Evolutionary conservation across 2,329 filamentous ascomycete species (phyloP).

Genomic region (Trichocomaceae sp.): DNA sequence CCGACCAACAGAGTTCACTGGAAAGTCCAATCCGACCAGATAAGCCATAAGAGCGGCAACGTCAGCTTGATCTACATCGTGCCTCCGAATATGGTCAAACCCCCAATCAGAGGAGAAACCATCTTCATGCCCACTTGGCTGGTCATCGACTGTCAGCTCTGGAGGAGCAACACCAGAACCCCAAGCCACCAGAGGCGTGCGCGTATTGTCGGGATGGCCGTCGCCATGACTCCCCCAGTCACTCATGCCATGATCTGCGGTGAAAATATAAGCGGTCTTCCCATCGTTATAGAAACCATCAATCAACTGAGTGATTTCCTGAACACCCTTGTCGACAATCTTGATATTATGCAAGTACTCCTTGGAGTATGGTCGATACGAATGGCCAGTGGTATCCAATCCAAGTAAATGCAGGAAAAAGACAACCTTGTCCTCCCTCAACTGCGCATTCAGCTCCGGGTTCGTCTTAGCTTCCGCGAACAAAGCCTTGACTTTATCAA

Average conservation of each 20-base stretch:
- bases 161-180: slow-evolving; percentile 83
- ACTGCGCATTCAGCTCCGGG: slow-evolving; percentile 61
- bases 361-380: slow-evolving; percentile 81
- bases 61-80: slow-evolving; percentile 92
- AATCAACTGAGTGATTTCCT: slow-evolving; percentile 73
- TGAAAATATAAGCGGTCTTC: slow-evolving; percentile 92
- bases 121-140: slow-evolving; percentile 79
- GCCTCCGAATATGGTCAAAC: slow-evolving; percentile 69
- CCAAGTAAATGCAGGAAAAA: slow-evolving; percentile 95
- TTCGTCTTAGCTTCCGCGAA: slow-evolving; percentile 77
- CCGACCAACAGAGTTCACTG: slow-evolving; percentile 92
- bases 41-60: slow-evolving; percentile 95
- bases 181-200: slow-evolving; percentile 89
- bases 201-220: slow-evolving; percentile 92
- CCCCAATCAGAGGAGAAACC: slow-evolving; percentile 82
- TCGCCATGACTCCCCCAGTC: slow-evolving; percentile 99
- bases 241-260: slow-evolving; percentile 97
- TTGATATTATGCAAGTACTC: slow-evolving; percentile 95
- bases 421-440: slow-evolving; percentile 79
- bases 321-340: slow-evolving; percentile 82
- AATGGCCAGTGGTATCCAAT: slow-evolving; percentile 83
- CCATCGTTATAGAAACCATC: slow-evolving; percentile 77
- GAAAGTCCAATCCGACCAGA: slow-evolving; percentile 77
- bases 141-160: slow-evolving; percentile 46
- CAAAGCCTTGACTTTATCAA: slow-evolving; percentile 81